Conservation (phyloP, 805 yeast species). For the Starmerella roubikii region DNA sequence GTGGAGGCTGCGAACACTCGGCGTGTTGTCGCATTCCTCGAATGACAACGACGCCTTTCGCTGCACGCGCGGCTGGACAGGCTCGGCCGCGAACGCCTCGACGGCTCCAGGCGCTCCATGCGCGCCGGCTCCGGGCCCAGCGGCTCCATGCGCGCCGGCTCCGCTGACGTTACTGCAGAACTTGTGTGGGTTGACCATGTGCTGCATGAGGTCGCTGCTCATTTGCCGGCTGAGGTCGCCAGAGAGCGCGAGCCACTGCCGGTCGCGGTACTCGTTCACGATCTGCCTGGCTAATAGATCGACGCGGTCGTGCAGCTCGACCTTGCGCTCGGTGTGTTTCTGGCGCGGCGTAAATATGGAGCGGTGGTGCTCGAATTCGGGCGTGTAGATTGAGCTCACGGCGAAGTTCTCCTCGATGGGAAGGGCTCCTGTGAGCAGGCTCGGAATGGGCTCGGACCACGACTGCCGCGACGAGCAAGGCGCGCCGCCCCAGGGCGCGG, state of each 20-base stretch:
- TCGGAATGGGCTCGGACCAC: background rate
- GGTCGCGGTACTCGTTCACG: constrained; percentile 20
- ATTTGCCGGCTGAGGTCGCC: constrained; percentile 1
- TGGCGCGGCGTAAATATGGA: constrained; percentile 13
- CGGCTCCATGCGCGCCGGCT: too few species aligned
- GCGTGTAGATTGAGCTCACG: constrained; percentile 15
- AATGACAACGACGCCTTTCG: too few species aligned
- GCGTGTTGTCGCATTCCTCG: too few species aligned
- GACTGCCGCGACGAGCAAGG: background rate
- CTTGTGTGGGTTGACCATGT: background rate
- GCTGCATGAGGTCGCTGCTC: constrained; percentile 1
- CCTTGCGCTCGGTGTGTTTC: constrained; percentile 6
- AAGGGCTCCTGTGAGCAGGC: constrained; percentile 23
- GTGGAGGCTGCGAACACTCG: too few species aligned
- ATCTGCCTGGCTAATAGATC: constrained; percentile 25
- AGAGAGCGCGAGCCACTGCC: background rate
- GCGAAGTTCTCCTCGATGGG: constrained; percentile 18
- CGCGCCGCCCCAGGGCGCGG: constrained; percentile 26
- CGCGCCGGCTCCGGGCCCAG: too few species aligned
- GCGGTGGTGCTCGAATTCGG: too few species aligned
- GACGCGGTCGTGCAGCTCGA: constrained; percentile 19
- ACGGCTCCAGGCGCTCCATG: too few species aligned
- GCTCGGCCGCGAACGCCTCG: too few species aligned
- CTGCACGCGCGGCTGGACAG: too few species aligned
- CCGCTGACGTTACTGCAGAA: too few species aligned